phyloP scores from a whole-genome alignment of 768 basidiomycete genomes.

The Tricholoma bakamatsutake region DNA sequence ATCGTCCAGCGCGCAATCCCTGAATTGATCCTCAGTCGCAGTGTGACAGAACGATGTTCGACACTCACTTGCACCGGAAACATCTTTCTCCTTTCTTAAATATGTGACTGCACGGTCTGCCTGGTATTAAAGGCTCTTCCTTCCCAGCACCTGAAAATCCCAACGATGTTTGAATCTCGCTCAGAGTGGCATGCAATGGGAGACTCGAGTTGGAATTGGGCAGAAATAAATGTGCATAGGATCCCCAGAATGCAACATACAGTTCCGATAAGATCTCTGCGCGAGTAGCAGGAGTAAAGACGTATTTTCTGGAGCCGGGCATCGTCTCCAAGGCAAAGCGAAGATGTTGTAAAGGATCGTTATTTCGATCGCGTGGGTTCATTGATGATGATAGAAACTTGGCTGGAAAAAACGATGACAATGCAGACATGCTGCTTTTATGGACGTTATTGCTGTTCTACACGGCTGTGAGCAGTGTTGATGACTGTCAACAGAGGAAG shows the following conservation, averaged over 20 bases:
- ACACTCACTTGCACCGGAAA: constrained; percentile 86
- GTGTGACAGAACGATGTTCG: neutral
- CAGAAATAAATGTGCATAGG: constrained; percentile 66
- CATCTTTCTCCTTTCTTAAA: constrained; percentile 91
- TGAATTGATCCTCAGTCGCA: constrained; percentile 22
- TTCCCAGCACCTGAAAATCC: constrained; percentile 55
- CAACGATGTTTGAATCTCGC: constrained; percentile 60
- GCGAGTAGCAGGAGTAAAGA: constrained; percentile 67
- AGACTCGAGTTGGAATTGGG: constrained; percentile 57
- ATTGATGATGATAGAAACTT: constrained; percentile 48
- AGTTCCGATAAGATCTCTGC: constrained; percentile 79
- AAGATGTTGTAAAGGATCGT: constrained; percentile 66
- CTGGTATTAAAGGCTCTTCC: constrained; percentile 56
- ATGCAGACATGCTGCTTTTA: constrained; percentile 14
- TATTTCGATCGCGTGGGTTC: constrained; percentile 48
- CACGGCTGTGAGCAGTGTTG: neutral
- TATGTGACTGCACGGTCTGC: constrained; percentile 75
- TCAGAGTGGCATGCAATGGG: constrained; percentile 57
- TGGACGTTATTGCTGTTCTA: neutral
- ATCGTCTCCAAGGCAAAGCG: constrained; percentile 75
- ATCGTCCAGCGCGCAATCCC: constrained; percentile 88
- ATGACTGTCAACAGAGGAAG: neutral
- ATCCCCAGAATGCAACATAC: constrained; percentile 79
- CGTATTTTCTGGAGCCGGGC: constrained; percentile 74
- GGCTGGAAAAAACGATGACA: constrained; percentile 35